Conservation (phyloP, 2,329 filamentous ascomycete genomes). For the Beauveria asiatica region DNA sequence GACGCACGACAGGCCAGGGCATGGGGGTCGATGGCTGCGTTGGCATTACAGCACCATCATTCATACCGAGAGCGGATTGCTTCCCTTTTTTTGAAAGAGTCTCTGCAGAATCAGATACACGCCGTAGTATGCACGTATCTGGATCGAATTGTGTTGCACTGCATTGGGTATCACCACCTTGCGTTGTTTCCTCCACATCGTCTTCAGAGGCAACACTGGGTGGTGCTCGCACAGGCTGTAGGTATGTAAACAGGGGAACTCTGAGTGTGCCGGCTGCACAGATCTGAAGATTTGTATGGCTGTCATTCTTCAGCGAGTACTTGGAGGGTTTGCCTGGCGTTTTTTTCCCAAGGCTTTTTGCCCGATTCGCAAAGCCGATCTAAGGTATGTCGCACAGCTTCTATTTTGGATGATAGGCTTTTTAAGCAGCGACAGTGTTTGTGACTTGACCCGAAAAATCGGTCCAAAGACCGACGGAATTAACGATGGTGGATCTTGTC, state of each 20-base stretch:
- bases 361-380: background rate
- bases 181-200: background rate
- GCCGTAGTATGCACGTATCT: background rate
- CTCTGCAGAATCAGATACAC: background rate
- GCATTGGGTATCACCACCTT: background rate
- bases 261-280: no score
- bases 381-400: background rate
- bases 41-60: background rate
- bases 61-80: background rate
- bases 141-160: background rate
- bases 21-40: background rate
- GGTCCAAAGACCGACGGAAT: background rate
- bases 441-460: background rate
- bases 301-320: background rate
- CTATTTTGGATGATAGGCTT: background rate
- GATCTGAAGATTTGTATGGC: no score
- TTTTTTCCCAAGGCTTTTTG: background rate
- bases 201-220: background rate
- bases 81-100: background rate
- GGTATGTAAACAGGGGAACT: no score
- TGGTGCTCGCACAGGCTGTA: background rate
- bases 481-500: background rate
- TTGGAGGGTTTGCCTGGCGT: no score
- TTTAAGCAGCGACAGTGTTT: background rate
- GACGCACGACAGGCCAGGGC: background rate